Evolutionary conservation across 257 asterid genomes (phyloP).

Genomic region (Salvia rosmarinus): DNA sequence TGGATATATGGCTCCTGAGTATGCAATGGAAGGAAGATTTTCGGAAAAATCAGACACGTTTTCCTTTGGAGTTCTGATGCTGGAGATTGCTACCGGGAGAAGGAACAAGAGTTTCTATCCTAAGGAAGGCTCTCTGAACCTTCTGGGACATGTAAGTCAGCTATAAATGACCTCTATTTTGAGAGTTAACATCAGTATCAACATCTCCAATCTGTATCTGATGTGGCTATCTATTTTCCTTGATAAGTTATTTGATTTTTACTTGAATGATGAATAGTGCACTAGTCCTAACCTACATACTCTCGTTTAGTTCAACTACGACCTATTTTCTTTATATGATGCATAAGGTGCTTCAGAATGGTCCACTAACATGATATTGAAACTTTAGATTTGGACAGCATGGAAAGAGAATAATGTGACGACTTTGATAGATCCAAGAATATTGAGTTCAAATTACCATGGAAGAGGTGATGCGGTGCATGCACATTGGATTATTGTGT

Average conservation of each 20-base stretch:
- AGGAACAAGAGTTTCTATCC: slow-evolving; percentile 45
- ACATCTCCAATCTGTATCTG: neutral
- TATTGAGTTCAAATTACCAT: slow-evolving; percentile 29
- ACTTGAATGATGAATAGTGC: no score
- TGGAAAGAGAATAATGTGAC: slow-evolving; percentile 49
- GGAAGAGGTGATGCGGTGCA: slow-evolving; percentile 51
- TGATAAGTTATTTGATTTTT: neutral
- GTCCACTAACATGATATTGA: neutral
- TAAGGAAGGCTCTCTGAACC: slow-evolving; percentile 46
- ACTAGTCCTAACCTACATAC: neutral
- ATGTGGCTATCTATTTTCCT: neutral
- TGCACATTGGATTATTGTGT: slow-evolving; percentile 65
- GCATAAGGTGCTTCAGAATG: neutral
- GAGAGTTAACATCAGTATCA: neutral
- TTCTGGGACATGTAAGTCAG: slow-evolving; percentile 57
- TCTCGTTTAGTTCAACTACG: neutral
- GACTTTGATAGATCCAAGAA: slow-evolving; percentile 44
- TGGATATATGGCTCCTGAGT: slow-evolving; percentile 86
- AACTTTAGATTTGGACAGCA: slow-evolving; percentile 54
- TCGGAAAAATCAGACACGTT: slow-evolving; percentile 75
- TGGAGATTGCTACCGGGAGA: slow-evolving; percentile 66
- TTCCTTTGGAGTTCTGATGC: slow-evolving; percentile 65
- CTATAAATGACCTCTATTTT: slow-evolving; percentile 4
- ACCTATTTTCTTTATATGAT: neutral
- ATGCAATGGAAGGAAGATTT: slow-evolving; percentile 67